These are phyloP conservation scores for Dorcoceras hygrometricum DNA, from an alignment of 257 asterid species.

Conservation along the genomic window DNA sequence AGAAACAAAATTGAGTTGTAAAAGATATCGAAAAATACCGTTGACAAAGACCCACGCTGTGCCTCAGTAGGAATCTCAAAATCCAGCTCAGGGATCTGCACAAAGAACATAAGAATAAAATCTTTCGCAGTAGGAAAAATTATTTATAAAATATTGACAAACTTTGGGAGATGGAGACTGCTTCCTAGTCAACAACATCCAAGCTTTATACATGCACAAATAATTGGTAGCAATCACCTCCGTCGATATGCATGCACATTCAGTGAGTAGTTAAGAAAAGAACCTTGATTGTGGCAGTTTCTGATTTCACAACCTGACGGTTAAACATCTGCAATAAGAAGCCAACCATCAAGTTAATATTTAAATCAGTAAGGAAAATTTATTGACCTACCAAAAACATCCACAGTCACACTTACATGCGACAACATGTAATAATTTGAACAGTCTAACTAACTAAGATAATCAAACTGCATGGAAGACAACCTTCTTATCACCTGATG, in stretches of 20 bases:
- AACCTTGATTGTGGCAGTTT: slow-evolving; percentile 94
- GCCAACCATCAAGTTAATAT: slow-evolving; percentile 11
- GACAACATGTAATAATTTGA: neutral
- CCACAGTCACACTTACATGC: neutral
- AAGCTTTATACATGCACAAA: neutral
- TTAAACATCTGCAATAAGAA: slow-evolving; percentile 62
- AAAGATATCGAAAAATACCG: slow-evolving; percentile 44
- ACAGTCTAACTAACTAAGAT: slow-evolving; percentile 5
- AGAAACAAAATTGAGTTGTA: neutral
- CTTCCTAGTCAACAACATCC: neutral
- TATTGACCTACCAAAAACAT: neutral
- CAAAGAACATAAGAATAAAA: slow-evolving; percentile 18
- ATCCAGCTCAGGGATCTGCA: slow-evolving; percentile 89
- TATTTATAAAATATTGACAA: neutral
- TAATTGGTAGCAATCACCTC: slow-evolving; percentile 2
- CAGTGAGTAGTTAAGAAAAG: slow-evolving; percentile 2
- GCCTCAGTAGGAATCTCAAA: slow-evolving; percentile 98
- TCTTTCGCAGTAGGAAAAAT: neutral
- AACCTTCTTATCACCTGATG: slow-evolving; percentile 82
- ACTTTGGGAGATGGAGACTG: neutral
- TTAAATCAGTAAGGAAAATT: neutral
- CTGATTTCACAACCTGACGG: slow-evolving; percentile 94
- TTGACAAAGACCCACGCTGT: slow-evolving; percentile 94
- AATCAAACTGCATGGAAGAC: slow-evolving; percentile 26
- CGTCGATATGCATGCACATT: neutral